Evolutionary conservation across 192 early-diverging fungal genomes (phyloP).

Genomic region (Paraglomus occultum): DNA sequence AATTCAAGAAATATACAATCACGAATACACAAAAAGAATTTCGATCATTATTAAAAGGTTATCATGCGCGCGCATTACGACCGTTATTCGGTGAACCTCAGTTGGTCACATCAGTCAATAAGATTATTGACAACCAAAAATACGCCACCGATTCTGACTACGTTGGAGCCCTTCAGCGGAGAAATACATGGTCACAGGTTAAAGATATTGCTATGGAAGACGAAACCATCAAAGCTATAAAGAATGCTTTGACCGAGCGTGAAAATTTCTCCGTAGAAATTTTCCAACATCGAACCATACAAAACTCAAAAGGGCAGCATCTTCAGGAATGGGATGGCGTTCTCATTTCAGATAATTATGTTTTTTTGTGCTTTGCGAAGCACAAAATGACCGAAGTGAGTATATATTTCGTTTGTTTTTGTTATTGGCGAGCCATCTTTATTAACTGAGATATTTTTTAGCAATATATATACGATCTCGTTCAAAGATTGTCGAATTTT

Average conservation of each 20-base stretch:
- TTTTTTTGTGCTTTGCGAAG: constrained; percentile 18
- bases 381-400: constrained; percentile 17
- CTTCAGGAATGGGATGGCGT: constrained; percentile 18
- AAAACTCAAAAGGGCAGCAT: not conserved
- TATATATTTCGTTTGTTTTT: no score
- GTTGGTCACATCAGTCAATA: constrained; percentile 4
- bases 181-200: constrained; percentile 10
- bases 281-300: constrained; percentile 2
- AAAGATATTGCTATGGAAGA: constrained; percentile 18
- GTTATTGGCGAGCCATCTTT: no score
- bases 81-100: no score
- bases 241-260: constrained; percentile 7
- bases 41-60: not conserved
- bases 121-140: not conserved
- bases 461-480: not conserved
- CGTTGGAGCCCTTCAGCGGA: not conserved
- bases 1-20: constrained; percentile 9
- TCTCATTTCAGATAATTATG: not conserved
- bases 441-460: constrained; percentile 24
- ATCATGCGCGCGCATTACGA: constrained; percentile 2
- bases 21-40: not conserved
- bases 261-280: not conserved
- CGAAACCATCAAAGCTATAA: not conserved
- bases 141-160: constrained; percentile 3
- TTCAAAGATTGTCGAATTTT: constrained; percentile 18